Percentiles rank a stretch among this genome's conserved stretches.
Conservation (phyloP, 2,329 filamentous ascomycete species). For the Cadophora luteo-olivacea region DNA sequence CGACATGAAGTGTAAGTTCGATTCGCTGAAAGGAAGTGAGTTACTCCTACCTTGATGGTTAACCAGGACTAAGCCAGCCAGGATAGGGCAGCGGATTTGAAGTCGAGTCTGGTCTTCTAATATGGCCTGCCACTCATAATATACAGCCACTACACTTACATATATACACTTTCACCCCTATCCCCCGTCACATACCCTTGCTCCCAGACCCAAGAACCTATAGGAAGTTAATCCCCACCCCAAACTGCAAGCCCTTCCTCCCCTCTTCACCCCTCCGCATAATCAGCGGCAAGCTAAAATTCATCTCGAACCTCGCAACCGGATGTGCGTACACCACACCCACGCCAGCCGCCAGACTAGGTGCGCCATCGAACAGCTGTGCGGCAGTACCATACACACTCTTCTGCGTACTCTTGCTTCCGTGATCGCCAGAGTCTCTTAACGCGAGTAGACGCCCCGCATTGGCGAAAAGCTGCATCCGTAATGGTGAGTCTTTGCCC, state of each 20-base stretch:
- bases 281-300: slow-evolving; percentile 89
- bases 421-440: slow-evolving; percentile 52
- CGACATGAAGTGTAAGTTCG: no score
- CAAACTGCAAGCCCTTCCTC: slow-evolving; percentile 90
- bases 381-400: slow-evolving; percentile 63
- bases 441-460: slow-evolving; percentile 84
- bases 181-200: not conserved
- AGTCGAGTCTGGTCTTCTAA: not conserved
- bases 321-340: slow-evolving; percentile 96
- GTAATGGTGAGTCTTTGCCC: slow-evolving; percentile 81
- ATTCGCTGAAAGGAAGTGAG: no score
- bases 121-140: not conserved
- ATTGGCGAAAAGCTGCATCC: slow-evolving; percentile 91
- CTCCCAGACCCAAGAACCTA: slow-evolving; percentile 51
- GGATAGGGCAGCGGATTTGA: not conserved
- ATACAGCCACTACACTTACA: slow-evolving; percentile 2
- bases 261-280: slow-evolving; percentile 83
- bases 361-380: slow-evolving; percentile 76
- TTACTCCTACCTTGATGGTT: slow-evolving; percentile 10
- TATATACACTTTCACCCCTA: not conserved
- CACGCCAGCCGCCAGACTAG: slow-evolving; percentile 85
- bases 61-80: no score
- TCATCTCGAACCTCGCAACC: slow-evolving; percentile 91
- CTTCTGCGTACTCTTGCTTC: slow-evolving; percentile 43
- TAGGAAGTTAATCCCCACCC: slow-evolving; percentile 96